Conservation (phyloP, 257 asterid species). For the Nicotiana paniculata region DNA sequence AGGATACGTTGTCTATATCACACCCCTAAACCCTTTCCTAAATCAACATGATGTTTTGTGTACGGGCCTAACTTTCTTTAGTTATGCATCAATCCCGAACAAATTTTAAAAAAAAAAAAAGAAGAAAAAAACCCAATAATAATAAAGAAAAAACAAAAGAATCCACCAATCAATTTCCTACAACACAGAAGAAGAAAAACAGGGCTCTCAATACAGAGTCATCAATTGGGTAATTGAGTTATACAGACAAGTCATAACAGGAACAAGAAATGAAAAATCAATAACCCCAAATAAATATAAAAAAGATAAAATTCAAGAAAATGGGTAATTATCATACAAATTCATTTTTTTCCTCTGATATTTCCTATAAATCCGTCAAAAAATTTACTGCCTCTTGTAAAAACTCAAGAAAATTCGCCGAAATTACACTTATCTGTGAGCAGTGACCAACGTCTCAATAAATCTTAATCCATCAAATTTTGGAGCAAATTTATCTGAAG, state of each 20-base stretch:
- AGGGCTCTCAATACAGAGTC: background rate
- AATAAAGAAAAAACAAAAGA: background rate
- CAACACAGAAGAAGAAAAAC: background rate
- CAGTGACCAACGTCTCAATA: constrained; percentile 16
- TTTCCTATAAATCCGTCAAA: background rate
- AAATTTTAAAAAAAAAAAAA: background rate
- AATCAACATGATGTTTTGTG: no score
- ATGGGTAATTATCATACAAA: background rate
- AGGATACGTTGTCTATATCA: no score
- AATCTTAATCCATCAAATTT: constrained; percentile 19
- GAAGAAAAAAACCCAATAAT: no score
- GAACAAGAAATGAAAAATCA: background rate
- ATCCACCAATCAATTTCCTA: background rate
- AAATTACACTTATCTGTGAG: constrained; percentile 9
- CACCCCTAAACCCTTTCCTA: no score
- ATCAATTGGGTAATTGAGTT: background rate
- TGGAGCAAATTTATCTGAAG: constrained; percentile 19
- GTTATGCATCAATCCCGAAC: no score
- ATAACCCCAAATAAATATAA: background rate
- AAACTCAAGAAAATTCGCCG: no score
- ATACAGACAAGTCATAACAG: background rate
- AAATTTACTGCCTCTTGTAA: background rate
- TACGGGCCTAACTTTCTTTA: no score
- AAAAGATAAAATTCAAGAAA: background rate
- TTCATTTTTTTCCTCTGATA: background rate